Conservation (phyloP, 2,329 filamentous ascomycete species). For the Sphaerulina vaccinii region DNA sequence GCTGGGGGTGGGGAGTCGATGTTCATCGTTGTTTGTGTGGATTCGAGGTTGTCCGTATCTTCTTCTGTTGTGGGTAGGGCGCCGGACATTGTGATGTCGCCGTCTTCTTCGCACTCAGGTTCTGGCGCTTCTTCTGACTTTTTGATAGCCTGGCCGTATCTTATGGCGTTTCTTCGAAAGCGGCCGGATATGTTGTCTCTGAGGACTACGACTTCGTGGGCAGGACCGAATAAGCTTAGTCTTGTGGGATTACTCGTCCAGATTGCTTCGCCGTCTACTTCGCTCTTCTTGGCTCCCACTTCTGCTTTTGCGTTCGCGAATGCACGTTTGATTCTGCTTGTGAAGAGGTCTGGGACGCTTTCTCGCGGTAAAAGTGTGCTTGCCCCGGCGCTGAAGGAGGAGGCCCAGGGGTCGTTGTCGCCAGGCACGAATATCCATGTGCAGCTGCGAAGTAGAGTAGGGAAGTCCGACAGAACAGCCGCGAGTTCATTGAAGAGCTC, state of each 20-base stretch:
- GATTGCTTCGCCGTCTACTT: constrained; percentile 67
- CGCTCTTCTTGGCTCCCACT: constrained; percentile 47
- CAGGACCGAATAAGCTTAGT: constrained; percentile 79
- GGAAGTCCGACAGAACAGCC: constrained; percentile 77
- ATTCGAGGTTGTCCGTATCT: constrained; percentile 17
- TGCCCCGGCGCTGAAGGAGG: constrained; percentile 75
- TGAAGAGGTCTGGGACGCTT: constrained; percentile 82
- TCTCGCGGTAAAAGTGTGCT: constrained; percentile 68
- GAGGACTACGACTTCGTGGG: constrained; percentile 83
- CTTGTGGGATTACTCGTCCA: constrained; percentile 89
- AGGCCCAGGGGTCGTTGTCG: constrained; percentile 96
- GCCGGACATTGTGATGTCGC: constrained; percentile 33
- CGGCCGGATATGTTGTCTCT: constrained; percentile 82
- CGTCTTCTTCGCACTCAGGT: constrained; percentile 21
- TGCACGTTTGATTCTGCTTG: constrained; percentile 75
- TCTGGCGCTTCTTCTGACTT: constrained; percentile 29
- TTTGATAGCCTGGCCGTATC: constrained; percentile 56
- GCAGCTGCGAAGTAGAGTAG: constrained; percentile 70
- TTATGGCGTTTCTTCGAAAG: constrained; percentile 72
- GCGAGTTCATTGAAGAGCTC: constrained; percentile 91
- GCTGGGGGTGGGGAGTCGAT: constrained; percentile 13
- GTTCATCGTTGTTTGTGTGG: constrained; percentile 23
- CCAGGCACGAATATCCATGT: constrained; percentile 93
- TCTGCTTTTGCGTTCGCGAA: constrained; percentile 79
- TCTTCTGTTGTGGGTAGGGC: constrained; percentile 30